Conservation (phyloP, 2,329 filamentous ascomycete species). For the Salinomyces thailandicus region DNA sequence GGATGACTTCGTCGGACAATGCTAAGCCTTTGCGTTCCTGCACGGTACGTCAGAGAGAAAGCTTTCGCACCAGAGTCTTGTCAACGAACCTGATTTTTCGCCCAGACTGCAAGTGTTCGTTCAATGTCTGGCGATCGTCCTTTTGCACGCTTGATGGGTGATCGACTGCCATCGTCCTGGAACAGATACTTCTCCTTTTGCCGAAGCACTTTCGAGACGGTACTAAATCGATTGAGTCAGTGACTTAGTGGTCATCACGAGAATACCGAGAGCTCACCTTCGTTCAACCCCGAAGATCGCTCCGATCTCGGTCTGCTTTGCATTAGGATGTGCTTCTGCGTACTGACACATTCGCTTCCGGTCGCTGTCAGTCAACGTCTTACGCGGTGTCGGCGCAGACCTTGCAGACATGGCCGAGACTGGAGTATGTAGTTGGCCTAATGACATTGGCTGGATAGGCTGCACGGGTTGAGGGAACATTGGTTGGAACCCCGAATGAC, state of each 20-base stretch:
- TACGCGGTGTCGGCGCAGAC: slow-evolving; percentile 27
- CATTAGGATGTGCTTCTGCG: slow-evolving; percentile 76
- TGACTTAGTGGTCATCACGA: neutral
- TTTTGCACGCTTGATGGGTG: slow-evolving; percentile 72
- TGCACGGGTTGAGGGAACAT: slow-evolving; percentile 49
- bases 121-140: slow-evolving; percentile 86
- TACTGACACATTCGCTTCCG: slow-evolving; percentile 89
- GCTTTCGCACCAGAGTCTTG: neutral
- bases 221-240: slow-evolving; percentile 48
- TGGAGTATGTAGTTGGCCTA: slow-evolving; percentile 44
- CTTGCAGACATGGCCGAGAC: slow-evolving; percentile 38
- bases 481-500: slow-evolving; percentile 44
- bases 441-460: slow-evolving; percentile 33
- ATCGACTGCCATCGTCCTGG: slow-evolving; percentile 65
- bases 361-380: slow-evolving; percentile 84
- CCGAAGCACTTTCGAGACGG: slow-evolving; percentile 93
- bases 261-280: slow-evolving; percentile 56
- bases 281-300: slow-evolving; percentile 90
- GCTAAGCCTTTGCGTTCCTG: slow-evolving; percentile 64
- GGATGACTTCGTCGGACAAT: slow-evolving; percentile 69
- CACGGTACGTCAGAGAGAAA: slow-evolving; percentile 7
- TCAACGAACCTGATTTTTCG: slow-evolving; percentile 47
- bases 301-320: slow-evolving; percentile 95
- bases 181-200: slow-evolving; percentile 91
- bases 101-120: slow-evolving; percentile 78